Conservation (phyloP, 2,329 filamentous ascomycete species). For the Claviceps citrina region DNA sequence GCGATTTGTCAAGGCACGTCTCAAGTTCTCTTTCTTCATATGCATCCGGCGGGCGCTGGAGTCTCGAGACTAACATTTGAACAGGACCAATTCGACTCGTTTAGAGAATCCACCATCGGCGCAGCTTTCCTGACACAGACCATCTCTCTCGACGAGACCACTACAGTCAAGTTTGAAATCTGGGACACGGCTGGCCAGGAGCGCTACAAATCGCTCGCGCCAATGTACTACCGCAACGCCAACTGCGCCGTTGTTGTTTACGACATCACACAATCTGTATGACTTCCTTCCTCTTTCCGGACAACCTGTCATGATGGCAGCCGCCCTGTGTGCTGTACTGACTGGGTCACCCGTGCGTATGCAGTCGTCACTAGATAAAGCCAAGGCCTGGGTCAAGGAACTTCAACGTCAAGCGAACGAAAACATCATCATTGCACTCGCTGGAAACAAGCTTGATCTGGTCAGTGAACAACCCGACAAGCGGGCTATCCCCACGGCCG, state of each 20-base stretch:
- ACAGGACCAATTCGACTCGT: slow-evolving; percentile 95
- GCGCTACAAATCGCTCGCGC: slow-evolving; percentile 94
- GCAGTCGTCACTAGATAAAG: slow-evolving; percentile 92
- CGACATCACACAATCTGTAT: slow-evolving; percentile 96
- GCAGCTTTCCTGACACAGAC: slow-evolving; percentile 98
- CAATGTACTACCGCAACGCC: slow-evolving; percentile 99
- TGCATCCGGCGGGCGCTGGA: no score
- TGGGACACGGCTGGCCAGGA: slow-evolving; percentile 99
- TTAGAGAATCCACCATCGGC: slow-evolving; percentile 94
- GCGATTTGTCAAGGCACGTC: slow-evolving; percentile 88
- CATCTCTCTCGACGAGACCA: slow-evolving; percentile 93
- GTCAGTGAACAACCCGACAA: slow-evolving; percentile 92
- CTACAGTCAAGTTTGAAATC: slow-evolving; percentile 99
- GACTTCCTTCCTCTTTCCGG: slow-evolving; percentile 15
- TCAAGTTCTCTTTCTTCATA: neutral
- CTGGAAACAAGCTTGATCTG: slow-evolving; percentile 94
- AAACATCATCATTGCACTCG: slow-evolving; percentile 97
- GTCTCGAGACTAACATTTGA: neutral
- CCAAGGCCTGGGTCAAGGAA: slow-evolving; percentile 98
- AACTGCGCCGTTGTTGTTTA: slow-evolving; percentile 99
- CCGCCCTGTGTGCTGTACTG: neutral
- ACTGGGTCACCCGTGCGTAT: neutral
- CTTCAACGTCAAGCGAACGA: slow-evolving; percentile 97
- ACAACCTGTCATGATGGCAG: neutral
- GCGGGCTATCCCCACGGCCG: slow-evolving; percentile 73